phyloP scores from a whole-genome alignment of 805 yeast species.

The Suhomyces prunicola region DNA sequence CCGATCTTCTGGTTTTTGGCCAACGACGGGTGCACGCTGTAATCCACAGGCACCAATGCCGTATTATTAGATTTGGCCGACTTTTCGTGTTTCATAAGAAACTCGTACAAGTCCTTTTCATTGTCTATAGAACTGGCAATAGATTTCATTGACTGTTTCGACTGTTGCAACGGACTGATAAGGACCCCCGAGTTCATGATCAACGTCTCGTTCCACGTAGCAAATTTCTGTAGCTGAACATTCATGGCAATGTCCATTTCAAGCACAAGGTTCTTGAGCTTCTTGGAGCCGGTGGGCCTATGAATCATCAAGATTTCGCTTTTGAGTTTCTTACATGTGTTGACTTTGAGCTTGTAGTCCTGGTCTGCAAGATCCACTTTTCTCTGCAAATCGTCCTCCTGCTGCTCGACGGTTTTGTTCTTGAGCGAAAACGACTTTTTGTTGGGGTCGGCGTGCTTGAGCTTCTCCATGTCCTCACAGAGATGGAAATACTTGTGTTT shows the following conservation, averaged over 20 bases:
- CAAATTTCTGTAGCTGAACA: slow-evolving; percentile 82
- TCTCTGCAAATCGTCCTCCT: slow-evolving; percentile 80
- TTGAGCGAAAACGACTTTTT: slow-evolving; percentile 80
- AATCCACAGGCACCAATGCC: slow-evolving; percentile 63
- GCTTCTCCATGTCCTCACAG: slow-evolving; percentile 83
- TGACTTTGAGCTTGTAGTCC: slow-evolving; percentile 79
- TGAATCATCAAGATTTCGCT: slow-evolving; percentile 67
- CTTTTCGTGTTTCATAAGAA: slow-evolving; percentile 49
- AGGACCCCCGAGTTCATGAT: slow-evolving; percentile 82
- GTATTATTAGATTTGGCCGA: slow-evolving; percentile 19
- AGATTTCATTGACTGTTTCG: slow-evolving; percentile 65
- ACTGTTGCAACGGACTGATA: slow-evolving; percentile 65
- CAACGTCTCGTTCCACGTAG: slow-evolving; percentile 82
- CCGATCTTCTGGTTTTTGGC: slow-evolving; percentile 27
- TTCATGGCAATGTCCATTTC: slow-evolving; percentile 90
- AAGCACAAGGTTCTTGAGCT: slow-evolving; percentile 70
- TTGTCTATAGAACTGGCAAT: slow-evolving; percentile 77
- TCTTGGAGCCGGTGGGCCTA: slow-evolving; percentile 73
- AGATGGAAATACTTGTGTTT: slow-evolving; percentile 67
- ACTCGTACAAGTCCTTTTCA: slow-evolving; percentile 76
- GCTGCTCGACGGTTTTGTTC: slow-evolving; percentile 76
- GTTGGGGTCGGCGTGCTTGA: slow-evolving; percentile 76
- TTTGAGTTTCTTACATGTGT: slow-evolving; percentile 67
- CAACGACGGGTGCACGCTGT: slow-evolving; percentile 68
- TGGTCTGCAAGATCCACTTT: slow-evolving; percentile 83